Evolutionary conservation across 192 early-diverging fungal genomes (phyloP), one percentile per base, ranked within the genome.

Genomic region (Coemansia brasiliensis): DNA sequence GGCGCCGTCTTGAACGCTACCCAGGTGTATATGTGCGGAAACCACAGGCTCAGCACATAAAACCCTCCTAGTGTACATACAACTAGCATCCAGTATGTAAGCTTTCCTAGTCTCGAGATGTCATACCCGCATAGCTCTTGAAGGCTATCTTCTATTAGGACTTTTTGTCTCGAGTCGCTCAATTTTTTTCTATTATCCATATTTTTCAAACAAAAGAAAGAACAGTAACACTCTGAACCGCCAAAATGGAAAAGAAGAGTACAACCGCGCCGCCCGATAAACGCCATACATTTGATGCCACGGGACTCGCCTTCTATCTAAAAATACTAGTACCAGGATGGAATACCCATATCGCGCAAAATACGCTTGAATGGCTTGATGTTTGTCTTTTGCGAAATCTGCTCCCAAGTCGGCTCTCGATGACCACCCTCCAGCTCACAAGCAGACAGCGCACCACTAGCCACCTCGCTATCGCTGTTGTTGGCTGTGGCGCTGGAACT

Each of bases 311-410:
- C n/a, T 24, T 22, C 11, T 42, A 42, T 18, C 40, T 12, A 39
- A 12, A 39, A 39, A 39, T 15, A 52, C 45, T 68, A 79, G 55
- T 79, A 79, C 75, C 75, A 79, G 0, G 65, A 53, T 3, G 75
- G 75, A 53, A 79, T 79, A 24, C 69, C 69, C 75, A 79, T 79
- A 7, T 79, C 75, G 15, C 69, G 65, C 56, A 79, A 22, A 12
- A 79, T 72, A 13, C 69, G 75, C 62, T 79, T 79, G 53, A 63
- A 79, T 13, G 61, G 75, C 42, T 79, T 79, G 26, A 39, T 43
- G 5, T 72, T 61, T 3, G 63, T 58, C 62, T 79, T 79, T 20
- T 58, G 61, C 0, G 65, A 44, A 50, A 79, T 69, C 18, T 79
- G 65, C 26, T 64, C 69, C 75, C 75, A 79, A 2, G 75, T 65